Percentiles rank a stretch among this genome's conserved stretches.
Evolutionary conservation across 305 asterid species (phyloP).

Genomic region (Fraxinus latifolia): DNA sequence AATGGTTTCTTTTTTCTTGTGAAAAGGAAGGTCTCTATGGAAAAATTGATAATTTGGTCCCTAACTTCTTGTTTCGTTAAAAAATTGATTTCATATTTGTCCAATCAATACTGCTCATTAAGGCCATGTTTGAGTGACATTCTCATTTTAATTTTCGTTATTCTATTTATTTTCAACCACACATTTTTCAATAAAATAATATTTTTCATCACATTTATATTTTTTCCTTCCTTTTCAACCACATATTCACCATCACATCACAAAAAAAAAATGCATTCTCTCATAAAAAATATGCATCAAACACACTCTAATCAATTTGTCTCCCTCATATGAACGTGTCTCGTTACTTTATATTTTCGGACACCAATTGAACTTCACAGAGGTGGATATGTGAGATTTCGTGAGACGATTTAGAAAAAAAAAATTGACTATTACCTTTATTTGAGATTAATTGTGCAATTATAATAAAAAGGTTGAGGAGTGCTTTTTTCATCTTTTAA

Average conservation of each 20-base stretch:
- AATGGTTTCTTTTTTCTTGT: background rate
- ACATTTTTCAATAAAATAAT: too few species aligned
- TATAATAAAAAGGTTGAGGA: background rate
- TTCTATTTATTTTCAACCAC: too few species aligned
- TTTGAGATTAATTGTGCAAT: background rate
- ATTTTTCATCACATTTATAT: too few species aligned
- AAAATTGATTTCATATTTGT: background rate
- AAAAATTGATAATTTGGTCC: background rate
- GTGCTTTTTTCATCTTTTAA: background rate
- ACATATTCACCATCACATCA: too few species aligned
- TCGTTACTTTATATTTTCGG: background rate
- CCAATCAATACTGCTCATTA: background rate
- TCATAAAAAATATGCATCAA: too few species aligned
- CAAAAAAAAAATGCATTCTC: too few species aligned
- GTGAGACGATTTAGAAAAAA: too few species aligned
- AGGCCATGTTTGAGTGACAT: too few species aligned
- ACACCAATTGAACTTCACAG: background rate
- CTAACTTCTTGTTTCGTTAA: background rate
- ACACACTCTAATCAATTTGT: background rate
- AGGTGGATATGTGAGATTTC: background rate
- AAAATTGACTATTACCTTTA: too few species aligned
- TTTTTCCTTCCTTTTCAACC: too few species aligned
- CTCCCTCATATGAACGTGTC: background rate
- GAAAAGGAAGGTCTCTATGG: background rate
- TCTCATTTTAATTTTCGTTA: too few species aligned